A percentile compares a stretch with the other conserved stretches of the same genome.
phyloP scores from a whole-genome alignment of 768 basidiomycete genomes.

The Russula griseocarnosa region DNA sequence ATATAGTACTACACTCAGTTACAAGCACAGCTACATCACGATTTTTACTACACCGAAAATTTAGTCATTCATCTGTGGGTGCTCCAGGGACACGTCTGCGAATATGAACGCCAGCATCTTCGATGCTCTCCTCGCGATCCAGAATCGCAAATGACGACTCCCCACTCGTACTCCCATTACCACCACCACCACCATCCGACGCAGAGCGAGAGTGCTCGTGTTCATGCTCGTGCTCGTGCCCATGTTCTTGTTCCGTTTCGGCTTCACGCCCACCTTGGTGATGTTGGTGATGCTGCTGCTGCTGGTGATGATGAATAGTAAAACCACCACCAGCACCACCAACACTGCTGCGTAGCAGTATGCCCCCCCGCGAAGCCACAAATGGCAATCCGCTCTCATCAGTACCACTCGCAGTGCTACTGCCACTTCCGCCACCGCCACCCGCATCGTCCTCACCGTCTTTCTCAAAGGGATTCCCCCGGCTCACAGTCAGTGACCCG shows the following conservation, averaged over 20 bases:
- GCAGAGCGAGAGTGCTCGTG: not conserved
- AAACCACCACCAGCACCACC: too few species aligned
- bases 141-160: constrained; percentile 38
- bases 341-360: too few species aligned
- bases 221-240: too few species aligned
- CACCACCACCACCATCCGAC: not conserved
- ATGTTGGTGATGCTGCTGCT: not conserved
- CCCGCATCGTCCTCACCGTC: constrained; percentile 18
- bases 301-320: not conserved
- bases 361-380: too few species aligned
- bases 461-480: not conserved
- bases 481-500: constrained; percentile 52
- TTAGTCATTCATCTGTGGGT: constrained; percentile 12
- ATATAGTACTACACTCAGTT: not conserved
- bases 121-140: constrained; percentile 29
- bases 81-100: constrained; percentile 24
- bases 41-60: not conserved
- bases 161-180: constrained; percentile 24
- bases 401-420: not conserved
- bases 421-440: not conserved
- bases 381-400: not conserved
- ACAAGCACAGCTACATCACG: not conserved
- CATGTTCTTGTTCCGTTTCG: not conserved
- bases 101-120: constrained; percentile 21
- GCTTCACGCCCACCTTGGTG: not conserved